Base-by-base conservation (phyloP, 2,329 filamentous ascomycete species). In the Teratosphaeriaceae sp. region DNA sequence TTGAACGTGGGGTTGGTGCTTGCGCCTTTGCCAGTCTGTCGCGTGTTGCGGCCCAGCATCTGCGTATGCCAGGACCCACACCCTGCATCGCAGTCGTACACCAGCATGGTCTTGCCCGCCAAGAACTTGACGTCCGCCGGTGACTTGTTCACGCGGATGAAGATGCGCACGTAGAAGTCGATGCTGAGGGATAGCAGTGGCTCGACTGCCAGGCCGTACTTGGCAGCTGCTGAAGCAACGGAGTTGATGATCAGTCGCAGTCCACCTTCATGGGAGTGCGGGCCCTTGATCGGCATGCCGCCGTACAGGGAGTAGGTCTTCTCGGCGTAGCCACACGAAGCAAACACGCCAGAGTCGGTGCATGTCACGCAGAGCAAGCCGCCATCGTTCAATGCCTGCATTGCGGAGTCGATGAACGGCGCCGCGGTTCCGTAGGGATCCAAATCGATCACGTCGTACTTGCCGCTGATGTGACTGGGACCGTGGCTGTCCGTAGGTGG, bases 291-390 rank as follows among this genome's bases (percentile, higher is more conserved):
- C 0, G 92, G 88, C 13, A 89, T 71, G 24, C 92, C 92, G 3
- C 92, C 92, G 59, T 98, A 98, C n/a, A 95, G 73, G 1, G 90
- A 82, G 63, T 82, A 98, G 2, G 88, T 80, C 71, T 98, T 98
- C 64, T 98, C 92, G 2, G 86, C 82, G 60, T 97, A 98, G 43
- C 89, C 88, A 54, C 87, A 85, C 0, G 90, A 95, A 1, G 90
- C 90, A 76, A 89, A 98, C 2, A 98, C 87, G 8, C 85, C 88
- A 8, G 90, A 89, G 64, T 98, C 92, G 0, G 92, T 98, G 66
- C 92, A 98, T 1, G 92, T 98, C 4, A 98, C 85, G 62, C 89
- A 96, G 3, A 98, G 75, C 29, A 98, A 73, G 3, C 92, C 92
- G 1, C 90, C 90, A 54, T 96, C 87, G 50, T 84, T 80, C 6